phyloP scores from a whole-genome alignment of 805 yeast genomes.

The Candida pseudofarinosa region DNA sequence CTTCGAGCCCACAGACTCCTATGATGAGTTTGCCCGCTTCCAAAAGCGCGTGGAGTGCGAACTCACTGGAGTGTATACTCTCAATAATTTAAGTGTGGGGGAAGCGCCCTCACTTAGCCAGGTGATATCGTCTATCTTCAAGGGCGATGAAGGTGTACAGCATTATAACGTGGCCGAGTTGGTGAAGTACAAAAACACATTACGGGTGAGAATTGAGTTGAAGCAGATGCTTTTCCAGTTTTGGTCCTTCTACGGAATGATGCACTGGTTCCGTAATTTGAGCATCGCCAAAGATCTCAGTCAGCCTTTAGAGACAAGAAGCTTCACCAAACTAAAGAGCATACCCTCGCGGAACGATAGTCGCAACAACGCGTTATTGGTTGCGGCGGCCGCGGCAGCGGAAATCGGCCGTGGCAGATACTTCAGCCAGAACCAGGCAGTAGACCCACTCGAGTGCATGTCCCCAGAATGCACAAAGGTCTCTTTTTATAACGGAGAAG shows the following conservation, averaged over 20 bases:
- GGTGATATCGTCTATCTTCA: constrained; percentile 17
- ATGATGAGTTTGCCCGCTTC: constrained; percentile 14
- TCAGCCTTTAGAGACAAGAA: constrained; percentile 24
- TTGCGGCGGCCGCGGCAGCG: constrained; percentile 20
- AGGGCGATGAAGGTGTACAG: constrained; percentile 12
- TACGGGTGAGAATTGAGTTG: constrained; percentile 36
- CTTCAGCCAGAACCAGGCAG: not conserved
- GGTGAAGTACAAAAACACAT: constrained; percentile 28
- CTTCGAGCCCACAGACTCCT: constrained; percentile 33
- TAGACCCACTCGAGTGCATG: not conserved
- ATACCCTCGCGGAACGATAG: constrained; percentile 18
- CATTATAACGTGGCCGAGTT: constrained; percentile 14
- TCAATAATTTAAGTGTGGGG: constrained; percentile 28
- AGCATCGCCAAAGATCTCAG: constrained; percentile 33
- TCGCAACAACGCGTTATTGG: constrained; percentile 20
- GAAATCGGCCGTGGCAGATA: constrained; percentile 1
- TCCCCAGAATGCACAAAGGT: not conserved
- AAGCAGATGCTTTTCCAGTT: constrained; percentile 35
- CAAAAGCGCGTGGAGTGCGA: constrained; percentile 18
- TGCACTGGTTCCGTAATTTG: constrained; percentile 35
- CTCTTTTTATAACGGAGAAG: not conserved
- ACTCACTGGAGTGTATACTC: constrained; percentile 24
- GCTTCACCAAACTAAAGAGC: constrained; percentile 20
- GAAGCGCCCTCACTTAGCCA: constrained; percentile 33
- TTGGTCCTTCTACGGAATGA: constrained; percentile 39